Evolutionary conservation across 1,139 yeast genomes (phyloP).

Genomic region (Blastobotrys proliferans): DNA sequence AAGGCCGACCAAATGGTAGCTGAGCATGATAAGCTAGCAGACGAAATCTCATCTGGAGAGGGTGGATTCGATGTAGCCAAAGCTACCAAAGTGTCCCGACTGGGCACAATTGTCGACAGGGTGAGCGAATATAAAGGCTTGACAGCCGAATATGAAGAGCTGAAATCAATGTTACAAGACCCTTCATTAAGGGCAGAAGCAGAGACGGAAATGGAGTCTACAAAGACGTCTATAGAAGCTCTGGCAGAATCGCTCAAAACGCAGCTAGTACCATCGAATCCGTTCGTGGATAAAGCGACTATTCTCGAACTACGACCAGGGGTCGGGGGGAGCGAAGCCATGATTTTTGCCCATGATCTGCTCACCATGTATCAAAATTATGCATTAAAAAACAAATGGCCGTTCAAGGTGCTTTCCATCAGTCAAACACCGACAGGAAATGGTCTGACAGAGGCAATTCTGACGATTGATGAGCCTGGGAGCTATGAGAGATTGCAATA

Average conservation of each 20-base stretch:
- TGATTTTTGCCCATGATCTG: slow-evolving; percentile 76
- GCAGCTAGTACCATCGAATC: slow-evolving; percentile 68
- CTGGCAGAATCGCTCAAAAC: slow-evolving; percentile 46
- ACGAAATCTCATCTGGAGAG: slow-evolving; percentile 40
- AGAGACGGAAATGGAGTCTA: slow-evolving; percentile 45
- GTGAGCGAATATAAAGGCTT: slow-evolving; percentile 44
- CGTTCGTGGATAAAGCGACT: slow-evolving; percentile 73
- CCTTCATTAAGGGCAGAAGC: slow-evolving; percentile 43
- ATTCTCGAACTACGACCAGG: slow-evolving; percentile 89
- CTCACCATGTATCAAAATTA: slow-evolving; percentile 76
- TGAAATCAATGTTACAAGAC: slow-evolving; percentile 35
- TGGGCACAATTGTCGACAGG: slow-evolving; percentile 51
- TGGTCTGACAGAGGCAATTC: slow-evolving; percentile 73
- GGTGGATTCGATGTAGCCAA: slow-evolving; percentile 51
- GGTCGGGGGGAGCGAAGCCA: slow-evolving; percentile 94
- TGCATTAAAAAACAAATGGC: slow-evolving; percentile 67
- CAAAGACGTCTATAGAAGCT: slow-evolving; percentile 21
- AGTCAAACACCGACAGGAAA: slow-evolving; percentile 52
- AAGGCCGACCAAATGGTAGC: slow-evolving; percentile 52
- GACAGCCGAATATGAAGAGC: slow-evolving; percentile 34
- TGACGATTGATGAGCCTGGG: slow-evolving; percentile 71
- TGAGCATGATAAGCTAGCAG: slow-evolving; percentile 46
- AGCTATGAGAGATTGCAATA: slow-evolving; percentile 68
- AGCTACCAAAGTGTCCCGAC: slow-evolving; percentile 53
- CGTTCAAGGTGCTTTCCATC: slow-evolving; percentile 50